Evolutionary conservation across 139 green algal species (phyloP), one percentile per base, ranked within the genome.

Genomic region (Asterochloris erici): DNA sequence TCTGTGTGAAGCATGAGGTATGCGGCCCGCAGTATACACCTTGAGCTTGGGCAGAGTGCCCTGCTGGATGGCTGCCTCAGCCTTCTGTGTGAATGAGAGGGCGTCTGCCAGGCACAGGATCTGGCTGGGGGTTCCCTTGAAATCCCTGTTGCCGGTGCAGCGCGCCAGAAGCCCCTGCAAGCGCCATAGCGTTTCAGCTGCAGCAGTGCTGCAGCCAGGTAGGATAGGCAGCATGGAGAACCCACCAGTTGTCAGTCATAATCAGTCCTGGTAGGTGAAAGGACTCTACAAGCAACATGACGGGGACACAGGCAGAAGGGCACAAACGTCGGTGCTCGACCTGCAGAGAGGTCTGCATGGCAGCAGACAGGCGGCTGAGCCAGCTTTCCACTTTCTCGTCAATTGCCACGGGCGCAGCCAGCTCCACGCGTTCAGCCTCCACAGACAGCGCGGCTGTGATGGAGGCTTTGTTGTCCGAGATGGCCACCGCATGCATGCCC

Each of bases 401-500:
- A 29, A 93, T 82, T 66, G 78, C 29, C 62, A 96, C 92, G 4
- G 84, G 85, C n/a, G 79, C 29, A 21, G 73, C 79, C 77, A 96
- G 88, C 21, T 91, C 86, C 82, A 96, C 92, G 21, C 85, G 77
- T 86, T 96, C 93, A 0, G 85, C 88, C 28, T 94, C 91, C 47
- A 91, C 86, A 23, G 84, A 91, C 54, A 85, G 74, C 89, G 95
- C 94, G 54, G 84, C 88, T 60, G 83, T 83, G 75, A 96, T 94
- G 27, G 74, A 75, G 26, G 60, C 76, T 17, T 92, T 82, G 81
- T 87, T 88, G 12, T 66, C 54, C 0, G 38, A 68, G 27, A 89
- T 27, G 1, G 63, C 61, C 77, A 96, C 91, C 81, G 87, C 88
- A 86, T 95, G 90, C 63, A 97, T 94, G 26, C 94, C 94, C 16